Conservation (phyloP, 73 alveolate species). For the Stentor roeselii region DNA sequence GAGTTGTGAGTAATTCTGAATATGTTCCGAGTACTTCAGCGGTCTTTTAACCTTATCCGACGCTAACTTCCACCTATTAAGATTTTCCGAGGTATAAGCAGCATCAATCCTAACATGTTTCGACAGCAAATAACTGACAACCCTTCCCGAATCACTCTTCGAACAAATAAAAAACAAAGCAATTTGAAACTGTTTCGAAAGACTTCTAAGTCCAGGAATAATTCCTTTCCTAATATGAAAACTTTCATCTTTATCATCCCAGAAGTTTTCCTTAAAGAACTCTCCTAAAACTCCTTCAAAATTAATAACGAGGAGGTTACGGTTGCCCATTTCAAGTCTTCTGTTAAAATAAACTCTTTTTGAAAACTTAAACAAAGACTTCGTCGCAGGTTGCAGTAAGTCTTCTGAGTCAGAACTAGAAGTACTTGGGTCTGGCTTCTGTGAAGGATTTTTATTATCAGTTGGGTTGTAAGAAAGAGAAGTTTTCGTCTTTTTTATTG, state of each 20-base stretch:
- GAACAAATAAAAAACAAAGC: not conserved
- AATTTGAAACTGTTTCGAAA: not conserved
- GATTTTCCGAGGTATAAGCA: not conserved
- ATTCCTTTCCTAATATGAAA: not conserved
- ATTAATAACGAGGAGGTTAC: not conserved
- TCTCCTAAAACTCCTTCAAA: conserved; percentile 33
- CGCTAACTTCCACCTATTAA: not conserved
- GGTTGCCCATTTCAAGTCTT: not conserved
- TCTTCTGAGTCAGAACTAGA: not conserved
- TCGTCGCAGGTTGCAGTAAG: not conserved
- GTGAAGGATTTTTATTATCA: not conserved
- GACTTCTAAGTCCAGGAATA: not conserved
- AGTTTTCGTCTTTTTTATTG: not conserved
- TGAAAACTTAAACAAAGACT: not conserved
- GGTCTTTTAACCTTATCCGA: not conserved
- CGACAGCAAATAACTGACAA: not conserved
- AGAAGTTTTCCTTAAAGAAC: not conserved
- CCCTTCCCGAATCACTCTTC: not conserved
- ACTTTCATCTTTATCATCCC: not conserved
- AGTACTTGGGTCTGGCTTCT: not conserved
- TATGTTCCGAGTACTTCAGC: not conserved
- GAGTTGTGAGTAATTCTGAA: conserved; percentile 14
- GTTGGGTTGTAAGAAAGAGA: not conserved
- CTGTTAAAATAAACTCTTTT: not conserved
- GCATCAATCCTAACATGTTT: conserved; percentile 11